Conservation (phyloP, 305 asterid species). For the Lippia alba region DNA sequence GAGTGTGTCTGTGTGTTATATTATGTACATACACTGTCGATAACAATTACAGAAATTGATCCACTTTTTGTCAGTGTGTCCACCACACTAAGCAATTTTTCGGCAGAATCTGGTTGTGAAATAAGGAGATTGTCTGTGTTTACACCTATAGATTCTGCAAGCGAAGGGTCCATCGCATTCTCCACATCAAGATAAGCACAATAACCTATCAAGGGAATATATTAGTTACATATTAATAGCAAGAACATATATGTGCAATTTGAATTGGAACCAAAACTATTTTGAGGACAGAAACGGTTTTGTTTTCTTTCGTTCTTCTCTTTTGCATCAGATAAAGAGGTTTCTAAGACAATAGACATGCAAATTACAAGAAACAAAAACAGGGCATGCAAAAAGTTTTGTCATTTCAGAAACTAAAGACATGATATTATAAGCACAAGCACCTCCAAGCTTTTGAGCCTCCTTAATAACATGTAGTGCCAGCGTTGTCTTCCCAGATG, state of each 20-base stretch:
- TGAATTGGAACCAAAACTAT: slow-evolving; percentile 15
- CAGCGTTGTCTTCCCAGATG: slow-evolving; percentile 96
- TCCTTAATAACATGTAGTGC: slow-evolving; percentile 89
- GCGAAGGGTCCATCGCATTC: slow-evolving; percentile 80
- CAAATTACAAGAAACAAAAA: not conserved
- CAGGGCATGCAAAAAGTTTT: not conserved
- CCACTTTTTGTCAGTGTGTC: slow-evolving; percentile 93
- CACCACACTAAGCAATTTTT: slow-evolving; percentile 85
- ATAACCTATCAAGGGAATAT: slow-evolving; percentile 61
- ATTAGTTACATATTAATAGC: slow-evolving; percentile 22
- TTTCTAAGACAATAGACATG: not conserved
- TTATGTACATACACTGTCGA: slow-evolving; percentile 81
- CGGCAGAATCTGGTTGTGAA: slow-evolving; percentile 97
- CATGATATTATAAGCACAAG: slow-evolving; percentile 41
- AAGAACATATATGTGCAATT: slow-evolving; percentile 9
- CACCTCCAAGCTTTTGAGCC: slow-evolving; percentile 99
- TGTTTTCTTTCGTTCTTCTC: not conserved
- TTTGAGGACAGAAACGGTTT: slow-evolving; percentile 5
- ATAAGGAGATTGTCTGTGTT: slow-evolving; percentile 79
- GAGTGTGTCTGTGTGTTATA: no score
- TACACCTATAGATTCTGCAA: slow-evolving; percentile 88
- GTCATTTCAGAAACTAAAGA: slow-evolving; percentile 21
- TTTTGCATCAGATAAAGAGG: slow-evolving; percentile 9
- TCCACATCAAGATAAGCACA: slow-evolving; percentile 98
- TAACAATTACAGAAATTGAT: slow-evolving; percentile 82